Evolutionary conservation across 257 asterid species (phyloP), one percentile per base, ranked within the genome.

Genomic region (Solanum appendiculatum): DNA sequence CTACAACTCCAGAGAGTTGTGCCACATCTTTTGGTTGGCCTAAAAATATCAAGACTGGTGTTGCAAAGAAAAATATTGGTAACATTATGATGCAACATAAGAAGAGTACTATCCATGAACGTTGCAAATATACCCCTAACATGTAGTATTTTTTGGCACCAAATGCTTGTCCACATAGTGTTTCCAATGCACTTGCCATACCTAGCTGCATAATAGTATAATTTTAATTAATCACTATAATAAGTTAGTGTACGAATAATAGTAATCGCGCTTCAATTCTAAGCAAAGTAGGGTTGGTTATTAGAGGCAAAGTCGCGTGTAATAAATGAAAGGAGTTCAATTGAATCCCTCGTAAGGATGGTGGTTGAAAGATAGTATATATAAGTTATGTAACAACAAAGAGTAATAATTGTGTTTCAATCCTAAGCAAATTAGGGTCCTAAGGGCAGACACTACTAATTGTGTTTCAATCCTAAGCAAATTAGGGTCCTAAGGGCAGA

Each of bases 111-210:
- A 96, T 91, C 96, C 98, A 96, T 1, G 99, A 95, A 14, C 98
- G 93, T 90, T 95, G 99, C 44, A 96, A 89, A 80, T 96, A 96
- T 5, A 96, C 88, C 2, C 98, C 99, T 75, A 96, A 92, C 97
- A 95, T 94, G 86, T 92, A 39, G 85, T 95, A 91, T 27, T 92
- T 91, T 87, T 93, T 94, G 9, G 98, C 98, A 1, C 98, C 98
- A 86, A 56, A 96, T 4, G 99, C 98, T 60, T 96, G 99, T n/a
- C 99, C 99, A 86, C 99, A 95, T 6, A 96, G 92, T 4, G 98
- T 96, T 54, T 96, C 99, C 80, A 96, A 80, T 1, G 98, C 99
- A 86, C 98, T 95, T 69, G 98, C 98, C 98, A 96, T 95, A 0
- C 99, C 99, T 12, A 96, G 68, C 98, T 96, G 88, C 37, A 81